Conservation (phyloP, 2,329 filamentous ascomycete species). For the Penicillium sp. region DNA sequence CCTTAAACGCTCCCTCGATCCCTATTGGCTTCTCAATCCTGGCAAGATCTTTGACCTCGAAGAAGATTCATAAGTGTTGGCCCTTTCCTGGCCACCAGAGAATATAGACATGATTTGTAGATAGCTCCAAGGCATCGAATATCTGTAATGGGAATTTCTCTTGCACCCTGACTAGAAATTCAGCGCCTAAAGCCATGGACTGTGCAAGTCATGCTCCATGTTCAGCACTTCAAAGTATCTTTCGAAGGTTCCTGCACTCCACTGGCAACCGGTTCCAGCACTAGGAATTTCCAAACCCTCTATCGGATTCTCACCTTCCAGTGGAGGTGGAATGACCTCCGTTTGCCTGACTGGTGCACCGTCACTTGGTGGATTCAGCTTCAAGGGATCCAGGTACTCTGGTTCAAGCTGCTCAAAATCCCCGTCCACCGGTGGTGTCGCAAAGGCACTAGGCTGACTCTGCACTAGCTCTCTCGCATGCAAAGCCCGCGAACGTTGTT, state of each 20-base stretch:
- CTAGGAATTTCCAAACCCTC: constrained; percentile 15
- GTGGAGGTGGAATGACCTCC: no score
- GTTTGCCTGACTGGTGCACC: background rate
- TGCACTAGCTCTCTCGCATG: constrained; percentile 6
- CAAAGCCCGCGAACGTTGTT: constrained; percentile 17
- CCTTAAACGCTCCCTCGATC: constrained; percentile 82
- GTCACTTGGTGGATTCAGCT: background rate
- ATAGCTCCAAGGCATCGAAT: background rate
- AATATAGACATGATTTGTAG: background rate
- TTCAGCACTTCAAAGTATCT: constrained; percentile 20
- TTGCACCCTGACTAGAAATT: no score
- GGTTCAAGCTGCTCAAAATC: background rate
- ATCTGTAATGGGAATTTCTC: no score
- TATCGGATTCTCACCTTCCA: background rate
- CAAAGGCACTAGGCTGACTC: background rate
- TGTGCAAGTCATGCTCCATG: constrained; percentile 3
- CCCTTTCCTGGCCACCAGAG: background rate
- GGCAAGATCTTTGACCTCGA: constrained; percentile 82
- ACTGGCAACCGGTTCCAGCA: constrained; percentile 25
- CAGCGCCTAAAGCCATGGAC: background rate
- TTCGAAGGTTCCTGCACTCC: constrained; percentile 23
- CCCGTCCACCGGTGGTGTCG: background rate
- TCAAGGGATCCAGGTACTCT: background rate
- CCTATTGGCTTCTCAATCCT: constrained; percentile 86
- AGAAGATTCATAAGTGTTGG: constrained; percentile 17